Evolutionary conservation across 192 early-diverging fungal species (phyloP).

Genomic region (Umbelopsis sp.): DNA sequence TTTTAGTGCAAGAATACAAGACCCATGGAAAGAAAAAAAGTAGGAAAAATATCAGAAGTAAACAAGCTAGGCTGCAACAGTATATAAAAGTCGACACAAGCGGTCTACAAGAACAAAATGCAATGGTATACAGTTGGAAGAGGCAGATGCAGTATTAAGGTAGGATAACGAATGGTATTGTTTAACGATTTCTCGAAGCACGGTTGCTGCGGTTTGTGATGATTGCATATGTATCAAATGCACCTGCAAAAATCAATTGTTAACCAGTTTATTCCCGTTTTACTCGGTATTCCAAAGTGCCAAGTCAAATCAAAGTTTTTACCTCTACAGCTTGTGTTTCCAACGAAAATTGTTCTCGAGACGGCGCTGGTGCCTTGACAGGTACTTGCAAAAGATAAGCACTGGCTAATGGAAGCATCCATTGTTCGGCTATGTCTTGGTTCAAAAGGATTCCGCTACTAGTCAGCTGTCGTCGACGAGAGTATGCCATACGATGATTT

Average conservation of each 20-base stretch:
- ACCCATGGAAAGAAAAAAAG: not conserved
- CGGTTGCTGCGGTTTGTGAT: slow-evolving; percentile 33
- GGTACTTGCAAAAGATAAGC: slow-evolving; percentile 52
- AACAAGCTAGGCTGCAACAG: slow-evolving; percentile 26
- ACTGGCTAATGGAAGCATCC: slow-evolving; percentile 51
- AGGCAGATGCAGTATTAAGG: slow-evolving; percentile 45
- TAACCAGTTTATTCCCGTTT: no score
- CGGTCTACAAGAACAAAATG: slow-evolving; percentile 51
- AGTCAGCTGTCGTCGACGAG: slow-evolving; percentile 34
- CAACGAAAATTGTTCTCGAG: slow-evolving; percentile 43
- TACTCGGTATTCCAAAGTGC: not conserved
- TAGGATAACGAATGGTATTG: slow-evolving; percentile 54
- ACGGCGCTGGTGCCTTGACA: slow-evolving; percentile 40
- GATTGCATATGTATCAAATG: slow-evolving; percentile 40
- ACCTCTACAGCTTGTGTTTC: slow-evolving; percentile 50
- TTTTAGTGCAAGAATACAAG: slow-evolving; percentile 1
- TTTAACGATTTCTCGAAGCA: slow-evolving; percentile 51
- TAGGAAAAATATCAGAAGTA: not conserved
- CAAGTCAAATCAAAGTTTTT: not conserved
- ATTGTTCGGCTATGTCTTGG: slow-evolving; percentile 23
- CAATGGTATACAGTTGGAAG: slow-evolving; percentile 49
- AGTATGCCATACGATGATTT: slow-evolving; percentile 51
- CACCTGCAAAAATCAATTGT: slow-evolving; percentile 27
- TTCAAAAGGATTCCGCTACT: slow-evolving; percentile 17
- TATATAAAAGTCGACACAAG: slow-evolving; percentile 45